Base-by-base conservation (phyloP, 345 rosid species). In the Citrus mangshanensis region DNA sequence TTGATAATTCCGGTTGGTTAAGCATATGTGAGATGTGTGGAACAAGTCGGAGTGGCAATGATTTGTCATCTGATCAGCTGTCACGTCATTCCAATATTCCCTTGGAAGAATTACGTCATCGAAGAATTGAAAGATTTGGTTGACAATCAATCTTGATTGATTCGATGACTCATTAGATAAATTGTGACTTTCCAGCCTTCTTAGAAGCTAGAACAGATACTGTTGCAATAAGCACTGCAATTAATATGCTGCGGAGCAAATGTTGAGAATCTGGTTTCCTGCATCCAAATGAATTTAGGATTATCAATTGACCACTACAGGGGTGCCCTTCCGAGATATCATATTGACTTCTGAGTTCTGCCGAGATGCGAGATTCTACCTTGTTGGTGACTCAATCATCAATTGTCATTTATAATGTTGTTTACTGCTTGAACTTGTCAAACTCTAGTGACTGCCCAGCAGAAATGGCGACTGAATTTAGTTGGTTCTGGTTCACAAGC, bases 21-120 rank as follows among this genome's bases (percentile, higher is more conserved):
- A 85, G 83, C 49, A 66, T 16, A 19, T 96, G 99, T 35, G 98
- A 96, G 84, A 94, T 94, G 97, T 94, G 99, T 78, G 99, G 97
- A 78, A 84, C 89, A 1, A 79, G 81, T 63, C 82, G 88, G 54
- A 82, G 90, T 76, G 85, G 77, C 46, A 78, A 80, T 32, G 74
- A 82, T 63, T 81, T 81, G 66, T 78, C 77, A 56, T 74, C 79
- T 13, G 74, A 59, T 60, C 89, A 70, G 79, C 79, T 71, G 19
- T 54, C 81, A 3, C 68, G 6, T 68, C 67, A 35, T 42, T 82
- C 89, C 38, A 81, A 68, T 72, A 88, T 89, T 55, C 66, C 91
- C n/a, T 19, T 89, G 86, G 98, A 93, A 68, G 98, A 94, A 81
- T 59, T 96, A 68, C 93, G 99, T 9, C 91, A 89, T 30, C 76